These are phyloP conservation scores for Fragilaria radians DNA, from an alignment of 108 stramenopile species.

Conservation along the genomic window DNA sequence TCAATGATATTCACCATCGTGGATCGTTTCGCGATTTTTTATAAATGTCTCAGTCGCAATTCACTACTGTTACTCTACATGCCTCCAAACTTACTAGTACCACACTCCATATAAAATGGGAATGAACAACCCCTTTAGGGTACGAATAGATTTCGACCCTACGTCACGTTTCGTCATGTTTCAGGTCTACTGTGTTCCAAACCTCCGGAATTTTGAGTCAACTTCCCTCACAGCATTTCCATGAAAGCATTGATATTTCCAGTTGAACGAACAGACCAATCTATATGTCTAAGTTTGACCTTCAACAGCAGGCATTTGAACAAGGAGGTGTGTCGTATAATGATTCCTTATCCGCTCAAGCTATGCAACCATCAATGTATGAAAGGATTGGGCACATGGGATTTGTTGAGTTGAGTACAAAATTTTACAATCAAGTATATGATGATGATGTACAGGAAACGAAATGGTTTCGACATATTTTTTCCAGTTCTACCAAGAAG, in stretches of 20 bases:
- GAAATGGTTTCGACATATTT: slow-evolving; percentile 70
- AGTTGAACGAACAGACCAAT: neutral
- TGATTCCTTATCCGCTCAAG: slow-evolving; percentile 25
- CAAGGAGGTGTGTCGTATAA: slow-evolving; percentile 31
- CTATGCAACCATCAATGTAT: slow-evolving; percentile 41
- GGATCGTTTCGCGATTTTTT: slow-evolving; percentile 5
- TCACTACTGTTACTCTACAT: neutral
- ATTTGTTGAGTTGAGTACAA: slow-evolving; percentile 31
- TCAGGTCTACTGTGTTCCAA: neutral
- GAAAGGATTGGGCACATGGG: slow-evolving; percentile 58
- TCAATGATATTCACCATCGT: slow-evolving; percentile 42
- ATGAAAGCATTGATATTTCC: no score
- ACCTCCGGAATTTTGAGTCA: no score
- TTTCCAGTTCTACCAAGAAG: slow-evolving; percentile 57
- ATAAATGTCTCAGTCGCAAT: neutral
- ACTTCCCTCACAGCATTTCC: no score
- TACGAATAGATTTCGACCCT: neutral
- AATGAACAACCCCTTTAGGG: no score
- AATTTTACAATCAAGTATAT: slow-evolving; percentile 72
- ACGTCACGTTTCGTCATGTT: neutral
- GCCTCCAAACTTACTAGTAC: neutral
- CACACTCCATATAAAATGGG: neutral
- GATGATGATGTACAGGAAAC: slow-evolving; percentile 30
- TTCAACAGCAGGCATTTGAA: slow-evolving; percentile 27
- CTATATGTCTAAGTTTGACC: slow-evolving; percentile 37